Evolutionary conservation across 1,284 basidiomycete genomes (phyloP).

Genomic region (Phylloboletellus chloephorus): DNA sequence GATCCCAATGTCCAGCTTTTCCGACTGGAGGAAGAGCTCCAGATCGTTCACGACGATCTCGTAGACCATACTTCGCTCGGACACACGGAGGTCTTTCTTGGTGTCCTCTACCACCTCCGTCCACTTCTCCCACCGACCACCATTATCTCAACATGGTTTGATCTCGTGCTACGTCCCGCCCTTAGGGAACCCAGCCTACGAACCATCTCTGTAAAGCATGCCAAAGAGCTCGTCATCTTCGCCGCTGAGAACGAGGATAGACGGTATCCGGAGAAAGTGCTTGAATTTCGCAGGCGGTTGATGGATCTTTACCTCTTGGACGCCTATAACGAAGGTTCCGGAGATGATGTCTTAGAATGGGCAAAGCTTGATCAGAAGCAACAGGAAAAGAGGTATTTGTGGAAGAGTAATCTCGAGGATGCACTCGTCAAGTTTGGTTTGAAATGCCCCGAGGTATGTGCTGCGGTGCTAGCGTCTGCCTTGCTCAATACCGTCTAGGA

Average conservation of each 20-base stretch:
- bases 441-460: constrained; percentile 55
- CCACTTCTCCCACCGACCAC: constrained; percentile 57
- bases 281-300: constrained; percentile 59
- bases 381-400: constrained; percentile 51
- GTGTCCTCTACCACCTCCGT: constrained; percentile 56
- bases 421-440: constrained; percentile 60
- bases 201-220: constrained; percentile 49
- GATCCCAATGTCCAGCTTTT: constrained; percentile 41
- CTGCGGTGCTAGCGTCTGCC: constrained; percentile 14
- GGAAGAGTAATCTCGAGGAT: constrained; percentile 75
- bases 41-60: constrained; percentile 53
- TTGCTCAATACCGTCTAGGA: constrained; percentile 40
- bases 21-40: constrained; percentile 62
- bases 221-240: constrained; percentile 65
- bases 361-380: constrained; percentile 57
- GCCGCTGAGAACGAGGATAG: constrained; percentile 51
- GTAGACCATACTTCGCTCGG: constrained; percentile 56
- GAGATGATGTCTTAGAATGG: constrained; percentile 68
- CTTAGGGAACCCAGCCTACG: constrained; percentile 67
- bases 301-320: constrained; percentile 72
- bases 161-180: constrained; percentile 67
- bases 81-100: constrained; percentile 62
- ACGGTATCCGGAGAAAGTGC: constrained; percentile 45
- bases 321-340: constrained; percentile 66
- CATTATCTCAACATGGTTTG: constrained; percentile 73